phyloP scores from a whole-genome alignment of 169 alveolate genomes.

The Cryptosporidium ubiquitum region DNA sequence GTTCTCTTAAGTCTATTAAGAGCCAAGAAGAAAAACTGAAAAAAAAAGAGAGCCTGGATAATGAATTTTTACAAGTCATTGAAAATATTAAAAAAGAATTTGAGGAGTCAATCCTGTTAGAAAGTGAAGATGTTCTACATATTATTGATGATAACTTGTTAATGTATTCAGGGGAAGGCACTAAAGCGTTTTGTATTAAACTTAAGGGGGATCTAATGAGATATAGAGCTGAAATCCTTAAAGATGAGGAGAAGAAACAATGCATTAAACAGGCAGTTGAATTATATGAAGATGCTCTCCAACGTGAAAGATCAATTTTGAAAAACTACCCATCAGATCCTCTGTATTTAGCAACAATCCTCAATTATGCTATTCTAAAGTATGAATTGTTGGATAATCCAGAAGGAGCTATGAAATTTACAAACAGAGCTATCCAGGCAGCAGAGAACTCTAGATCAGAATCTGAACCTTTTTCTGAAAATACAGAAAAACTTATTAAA shows the following conservation, averaged over 20 bases:
- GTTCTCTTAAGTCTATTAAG: conserved; percentile 34
- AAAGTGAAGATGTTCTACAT: conserved; percentile 65
- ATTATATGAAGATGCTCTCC: conserved; percentile 50
- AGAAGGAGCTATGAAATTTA: conserved; percentile 71
- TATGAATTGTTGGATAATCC: conserved; percentile 38
- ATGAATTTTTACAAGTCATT: conserved; percentile 1
- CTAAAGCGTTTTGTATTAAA: conserved; percentile 60
- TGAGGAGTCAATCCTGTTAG: conserved; percentile 26
- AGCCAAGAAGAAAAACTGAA: neutral
- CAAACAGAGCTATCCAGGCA: conserved; percentile 53
- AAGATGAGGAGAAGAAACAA: conserved; percentile 10
- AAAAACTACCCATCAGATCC: conserved; percentile 67
- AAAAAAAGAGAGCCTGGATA: neutral
- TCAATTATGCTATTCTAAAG: conserved; percentile 58
- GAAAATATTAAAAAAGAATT: conserved; percentile 11
- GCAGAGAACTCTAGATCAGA: conserved; percentile 35
- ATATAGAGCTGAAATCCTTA: conserved; percentile 52
- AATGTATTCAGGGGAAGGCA: conserved; percentile 25
- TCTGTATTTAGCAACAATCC: conserved; percentile 42
- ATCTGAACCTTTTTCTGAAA: conserved; percentile 12
- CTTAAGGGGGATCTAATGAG: conserved; percentile 70
- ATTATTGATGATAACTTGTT: conserved; percentile 58
- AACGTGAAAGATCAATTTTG: conserved; percentile 17
- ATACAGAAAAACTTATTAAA: conserved; percentile 37
- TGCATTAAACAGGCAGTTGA: conserved; percentile 35